Evolutionary conservation across 805 yeast genomes (phyloP), one percentile per base, ranked within the genome.

Genomic region (Candida mattraensis): DNA sequence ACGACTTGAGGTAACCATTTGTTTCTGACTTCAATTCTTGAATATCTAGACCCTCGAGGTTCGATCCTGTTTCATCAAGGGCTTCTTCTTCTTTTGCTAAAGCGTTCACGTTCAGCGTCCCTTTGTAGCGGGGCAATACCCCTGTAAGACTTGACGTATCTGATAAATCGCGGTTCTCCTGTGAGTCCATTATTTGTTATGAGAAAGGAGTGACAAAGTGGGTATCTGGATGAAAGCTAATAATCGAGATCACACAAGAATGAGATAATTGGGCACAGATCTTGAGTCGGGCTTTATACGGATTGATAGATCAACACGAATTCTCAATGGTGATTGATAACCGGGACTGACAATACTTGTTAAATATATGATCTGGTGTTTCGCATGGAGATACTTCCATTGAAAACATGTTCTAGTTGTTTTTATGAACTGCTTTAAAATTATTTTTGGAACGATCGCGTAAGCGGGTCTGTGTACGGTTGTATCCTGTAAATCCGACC

Each of bases 71-170:
- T n/a, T 22, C 28, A 17, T 34, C n/a, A n/a, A n/a, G n/a, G n/a
- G n/a, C n/a, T n/a, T n/a, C n/a, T n/a, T n/a, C n/a, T n/a, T 41
- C 44, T 12, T 45, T 23, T 10, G 53, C 45, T 24, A 58, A 34
- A 1, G 53, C 59, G 35, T 53, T 54, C 24, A 58, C 60, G 33
- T 58, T 49, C 19, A 51, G 30, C 2, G 60, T 56, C 7, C 53
- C 62, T 25, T 50, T 42, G 25, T 45, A 48, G 17, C 63, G 53
- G 16, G 63, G 63, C 13, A 57, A 33, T n/a, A 13, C 15, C 14
- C 35, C 33, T 24, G n/a, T n/a, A n/a, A 12, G 15, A 7, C 35
- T 28, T 9, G 28, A 10, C 9, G 23, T 21, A 7, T 31, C 22
- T 8, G 10, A 27, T n/a, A 28, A 16, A 12, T 22, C 29, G 16